phyloP scores from a whole-genome alignment of 176 grass and related monocot species.

The Tillandsia fasciculata region DNA sequence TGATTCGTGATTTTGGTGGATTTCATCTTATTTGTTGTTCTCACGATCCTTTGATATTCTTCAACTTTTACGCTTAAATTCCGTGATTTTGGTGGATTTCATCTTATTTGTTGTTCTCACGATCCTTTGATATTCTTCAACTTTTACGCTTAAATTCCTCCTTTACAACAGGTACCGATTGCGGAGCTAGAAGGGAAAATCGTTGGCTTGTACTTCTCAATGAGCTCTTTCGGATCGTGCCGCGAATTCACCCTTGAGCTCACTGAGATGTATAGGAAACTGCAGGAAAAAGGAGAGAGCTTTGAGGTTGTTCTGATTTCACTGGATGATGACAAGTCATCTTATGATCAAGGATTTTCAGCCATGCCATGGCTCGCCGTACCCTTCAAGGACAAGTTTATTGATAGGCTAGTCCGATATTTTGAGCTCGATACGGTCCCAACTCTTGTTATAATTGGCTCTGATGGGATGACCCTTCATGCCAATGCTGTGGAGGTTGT shows the following conservation, averaged over 20 bases:
- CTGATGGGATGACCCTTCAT: conserved; percentile 75
- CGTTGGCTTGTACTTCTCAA: conserved; percentile 56
- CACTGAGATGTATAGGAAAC: conserved; percentile 52
- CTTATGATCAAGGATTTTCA: conserved; percentile 34
- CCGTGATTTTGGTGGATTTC: not conserved
- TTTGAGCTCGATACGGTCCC: conserved; percentile 55
- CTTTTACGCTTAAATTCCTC: not conserved
- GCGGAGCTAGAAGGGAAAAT: conserved; percentile 62
- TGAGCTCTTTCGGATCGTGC: conserved; percentile 20
- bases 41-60: not conserved
- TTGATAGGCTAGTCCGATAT: conserved; percentile 53
- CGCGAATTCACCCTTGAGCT: conserved; percentile 45
- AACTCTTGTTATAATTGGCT: conserved; percentile 62
- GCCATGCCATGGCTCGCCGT: conserved; percentile 72
- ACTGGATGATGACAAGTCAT: conserved; percentile 37
- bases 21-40: not conserved
- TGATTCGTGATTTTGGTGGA: too few relatives aligned
- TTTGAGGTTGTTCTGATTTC: conserved; percentile 73
- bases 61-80: not conserved
- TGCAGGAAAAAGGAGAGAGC: conserved; percentile 56
- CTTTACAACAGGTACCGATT: conserved; percentile 41
- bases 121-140: not conserved
- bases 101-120: not conserved
- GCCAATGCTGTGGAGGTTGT: conserved; percentile 48
- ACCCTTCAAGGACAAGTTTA: conserved; percentile 52